These are phyloP conservation scores for Fusarium sp. DNA, from an alignment of 2,329 filamentous ascomycete genomes.

Conservation along the genomic window DNA sequence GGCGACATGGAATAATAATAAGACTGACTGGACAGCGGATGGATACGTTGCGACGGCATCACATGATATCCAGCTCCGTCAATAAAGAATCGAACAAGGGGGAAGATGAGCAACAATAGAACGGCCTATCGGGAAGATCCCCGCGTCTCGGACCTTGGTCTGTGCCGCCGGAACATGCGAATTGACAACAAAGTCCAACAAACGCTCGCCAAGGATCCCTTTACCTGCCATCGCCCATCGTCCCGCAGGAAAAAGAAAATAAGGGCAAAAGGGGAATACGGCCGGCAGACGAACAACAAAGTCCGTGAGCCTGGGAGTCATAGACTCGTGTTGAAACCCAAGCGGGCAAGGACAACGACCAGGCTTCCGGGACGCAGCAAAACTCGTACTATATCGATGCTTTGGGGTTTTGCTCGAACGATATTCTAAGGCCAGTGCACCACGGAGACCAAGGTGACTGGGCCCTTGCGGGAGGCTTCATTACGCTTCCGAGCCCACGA, in stretches of 20 bases:
- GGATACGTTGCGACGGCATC: constrained; percentile 22
- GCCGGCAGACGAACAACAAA: constrained; percentile 20
- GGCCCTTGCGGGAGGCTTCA: constrained; percentile 36
- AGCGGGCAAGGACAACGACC: constrained; percentile 27
- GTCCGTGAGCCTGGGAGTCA: constrained; percentile 23
- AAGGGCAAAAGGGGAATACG: constrained; percentile 14
- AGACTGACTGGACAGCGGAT: constrained; percentile 21
- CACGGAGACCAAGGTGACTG: constrained; percentile 30
- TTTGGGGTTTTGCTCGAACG: constrained; percentile 39
- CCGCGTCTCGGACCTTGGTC: constrained; percentile 26
- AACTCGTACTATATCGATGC: constrained; percentile 25
- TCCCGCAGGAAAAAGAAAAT: constrained; percentile 16
- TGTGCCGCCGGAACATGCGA: constrained; percentile 25
- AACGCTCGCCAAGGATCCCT: constrained; percentile 12
- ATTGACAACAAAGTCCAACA: constrained; percentile 23
- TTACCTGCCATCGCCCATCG: constrained; percentile 31
- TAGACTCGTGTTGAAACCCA: constrained; percentile 21
- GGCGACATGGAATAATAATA: constrained; percentile 8
- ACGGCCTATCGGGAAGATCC: constrained; percentile 42
- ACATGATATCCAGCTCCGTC: constrained; percentile 22
- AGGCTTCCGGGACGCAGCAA: constrained; percentile 29
- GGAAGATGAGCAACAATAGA: constrained; percentile 7
- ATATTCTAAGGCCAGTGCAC: constrained; percentile 33
- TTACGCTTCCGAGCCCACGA: constrained; percentile 31
- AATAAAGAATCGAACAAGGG: constrained; percentile 28